These are phyloP conservation scores for Gossypium turneri DNA, from an alignment of 345 rosid species.

Conservation along the genomic window DNA sequence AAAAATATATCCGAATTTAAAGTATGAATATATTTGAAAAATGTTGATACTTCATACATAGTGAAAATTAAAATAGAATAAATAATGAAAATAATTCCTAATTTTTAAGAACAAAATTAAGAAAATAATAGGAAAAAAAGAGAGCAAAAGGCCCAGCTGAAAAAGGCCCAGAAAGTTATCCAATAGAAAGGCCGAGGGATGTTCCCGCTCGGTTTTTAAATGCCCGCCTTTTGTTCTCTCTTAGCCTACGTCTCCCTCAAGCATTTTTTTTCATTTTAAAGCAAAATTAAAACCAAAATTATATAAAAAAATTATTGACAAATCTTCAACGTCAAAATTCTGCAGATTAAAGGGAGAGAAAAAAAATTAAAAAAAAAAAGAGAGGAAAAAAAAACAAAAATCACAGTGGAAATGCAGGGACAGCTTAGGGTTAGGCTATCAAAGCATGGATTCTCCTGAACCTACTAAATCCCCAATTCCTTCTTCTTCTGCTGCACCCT, in stretches of 20 bases:
- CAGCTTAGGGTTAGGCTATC: conserved; percentile 11
- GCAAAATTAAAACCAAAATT: not conserved
- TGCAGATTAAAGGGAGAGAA: not conserved
- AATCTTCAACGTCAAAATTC: conserved; percentile 1
- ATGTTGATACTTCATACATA: no score
- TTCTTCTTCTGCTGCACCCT: not conserved
- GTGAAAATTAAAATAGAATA: no score
- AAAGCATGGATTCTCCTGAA: conserved; percentile 18
- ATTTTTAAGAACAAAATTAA: no score
- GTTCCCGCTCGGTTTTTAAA: conserved; percentile 22
- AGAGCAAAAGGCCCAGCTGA: not conserved
- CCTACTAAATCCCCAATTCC: not conserved
- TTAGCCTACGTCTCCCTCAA: not conserved
- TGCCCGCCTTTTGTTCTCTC: conserved; percentile 10
- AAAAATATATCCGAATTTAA: no score
- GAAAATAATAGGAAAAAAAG: not conserved
- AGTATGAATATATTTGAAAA: no score
- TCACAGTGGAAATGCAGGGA: conserved; percentile 5
- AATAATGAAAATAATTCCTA: no score
- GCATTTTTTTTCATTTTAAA: not conserved
- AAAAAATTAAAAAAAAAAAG: no score
- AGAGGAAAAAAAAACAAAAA: not conserved
- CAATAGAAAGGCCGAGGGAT: not conserved
- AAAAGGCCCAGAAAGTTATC: not conserved
- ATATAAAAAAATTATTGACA: not conserved